Evolutionary conservation across 2,329 filamentous ascomycete genomes (phyloP).

Genomic region (Helicocarpus griseus): DNA sequence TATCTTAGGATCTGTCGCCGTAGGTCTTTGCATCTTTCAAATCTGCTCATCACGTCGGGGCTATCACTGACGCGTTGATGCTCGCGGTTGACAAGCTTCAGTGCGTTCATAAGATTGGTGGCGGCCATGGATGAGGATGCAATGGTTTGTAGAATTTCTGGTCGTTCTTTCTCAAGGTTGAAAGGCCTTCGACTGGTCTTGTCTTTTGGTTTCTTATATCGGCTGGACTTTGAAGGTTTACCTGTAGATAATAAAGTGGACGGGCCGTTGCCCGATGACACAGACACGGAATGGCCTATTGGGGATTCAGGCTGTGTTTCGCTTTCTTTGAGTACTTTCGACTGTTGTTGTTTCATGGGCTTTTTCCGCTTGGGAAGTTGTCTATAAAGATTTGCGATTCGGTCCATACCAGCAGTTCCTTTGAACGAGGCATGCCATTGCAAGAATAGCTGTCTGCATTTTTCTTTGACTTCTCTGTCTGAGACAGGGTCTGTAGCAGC

Average conservation of each 20-base stretch:
- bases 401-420: conserved; percentile 66
- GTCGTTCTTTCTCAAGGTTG: conserved; percentile 78
- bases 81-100: conserved; percentile 88
- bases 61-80: conserved; percentile 81
- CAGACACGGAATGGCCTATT: conserved; percentile 31
- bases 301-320: conserved; percentile 38
- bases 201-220: conserved; percentile 44
- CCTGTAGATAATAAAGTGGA: conserved; percentile 26
- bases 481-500: conserved; percentile 77
- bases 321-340: conserved; percentile 74
- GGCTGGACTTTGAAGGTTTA: conserved; percentile 17
- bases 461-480: conserved; percentile 75
- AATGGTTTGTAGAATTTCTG: conserved; percentile 76
- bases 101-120: conserved; percentile 78
- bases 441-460: conserved; percentile 77
- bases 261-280: conserved; percentile 30
- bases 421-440: conserved; percentile 81
- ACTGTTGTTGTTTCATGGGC: conserved; percentile 64
- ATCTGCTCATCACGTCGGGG: conserved; percentile 59
- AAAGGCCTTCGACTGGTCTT: conserved; percentile 55
- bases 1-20: conserved; percentile 80
- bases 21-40: conserved; percentile 78
- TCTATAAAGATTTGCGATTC: conserved; percentile 68
- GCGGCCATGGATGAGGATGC: conserved; percentile 81
- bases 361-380: conserved; percentile 60